A percentile compares a stretch with the other conserved stretches of the same genome.
Evolutionary conservation across 208 protist species (phyloP).

Genomic region (Jaenimonas drosophilae): DNA sequence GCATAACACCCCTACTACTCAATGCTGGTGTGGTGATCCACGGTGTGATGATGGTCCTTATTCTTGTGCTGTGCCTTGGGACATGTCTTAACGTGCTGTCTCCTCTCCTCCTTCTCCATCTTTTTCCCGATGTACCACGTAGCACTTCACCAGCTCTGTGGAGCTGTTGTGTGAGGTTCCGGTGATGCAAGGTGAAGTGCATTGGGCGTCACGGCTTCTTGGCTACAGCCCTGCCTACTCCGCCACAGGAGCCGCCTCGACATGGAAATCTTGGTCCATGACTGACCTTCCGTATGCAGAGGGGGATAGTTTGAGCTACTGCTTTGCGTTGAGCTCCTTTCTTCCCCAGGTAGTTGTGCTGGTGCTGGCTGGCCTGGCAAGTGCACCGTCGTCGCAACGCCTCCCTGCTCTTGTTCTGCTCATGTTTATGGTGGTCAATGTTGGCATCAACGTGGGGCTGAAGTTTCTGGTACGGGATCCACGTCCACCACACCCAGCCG

Average conservation of each 20-base stretch:
- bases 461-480: constrained; percentile 25
- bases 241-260: not conserved
- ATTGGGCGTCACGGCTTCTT: no score
- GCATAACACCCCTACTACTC: no score
- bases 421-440: constrained; percentile 34
- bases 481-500: constrained; percentile 32
- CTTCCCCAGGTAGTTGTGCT: constrained; percentile 47
- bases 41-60: no score
- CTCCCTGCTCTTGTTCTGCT: constrained; percentile 36
- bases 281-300: constrained; percentile 44
- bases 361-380: constrained; percentile 50
- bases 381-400: constrained; percentile 24
- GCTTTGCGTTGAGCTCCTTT: constrained; percentile 44
- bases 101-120: no score
- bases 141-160: no score
- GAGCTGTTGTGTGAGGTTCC: no score
- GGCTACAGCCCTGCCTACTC: constrained; percentile 1
- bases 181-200: no score
- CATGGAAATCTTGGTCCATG: constrained; percentile 40
- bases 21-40: no score
- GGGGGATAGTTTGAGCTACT: constrained; percentile 33
- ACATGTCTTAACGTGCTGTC: no score
- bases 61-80: no score
- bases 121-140: no score
- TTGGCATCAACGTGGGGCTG: constrained; percentile 26